These are phyloP conservation scores for Fusarium subglutinans DNA, from an alignment of 2,329 filamentous ascomycete genomes.

Conservation along the genomic window DNA sequence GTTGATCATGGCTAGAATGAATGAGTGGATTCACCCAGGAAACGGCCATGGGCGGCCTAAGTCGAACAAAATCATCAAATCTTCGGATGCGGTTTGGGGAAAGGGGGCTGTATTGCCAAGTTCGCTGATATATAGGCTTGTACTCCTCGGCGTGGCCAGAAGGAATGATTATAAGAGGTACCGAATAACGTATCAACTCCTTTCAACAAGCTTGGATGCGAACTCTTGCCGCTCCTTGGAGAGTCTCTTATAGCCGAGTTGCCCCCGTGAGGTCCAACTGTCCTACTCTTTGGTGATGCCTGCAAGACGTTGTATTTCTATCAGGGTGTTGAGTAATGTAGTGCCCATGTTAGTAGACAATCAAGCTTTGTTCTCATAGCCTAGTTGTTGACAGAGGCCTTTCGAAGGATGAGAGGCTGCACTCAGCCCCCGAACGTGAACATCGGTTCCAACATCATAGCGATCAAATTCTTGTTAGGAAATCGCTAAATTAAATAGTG, in stretches of 20 bases:
- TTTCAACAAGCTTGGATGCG: neutral
- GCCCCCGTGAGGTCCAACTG: neutral
- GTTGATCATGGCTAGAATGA: neutral
- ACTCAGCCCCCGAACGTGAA: neutral
- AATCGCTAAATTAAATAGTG: neutral
- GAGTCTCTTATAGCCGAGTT: neutral
- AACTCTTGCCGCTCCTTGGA: neutral
- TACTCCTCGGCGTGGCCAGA: too few relatives aligned
- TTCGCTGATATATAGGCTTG: neutral
- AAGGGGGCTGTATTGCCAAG: neutral
- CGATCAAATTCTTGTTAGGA: neutral
- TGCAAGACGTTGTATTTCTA: too few relatives aligned
- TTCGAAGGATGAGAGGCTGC: neutral
- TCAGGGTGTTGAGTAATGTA: too few relatives aligned
- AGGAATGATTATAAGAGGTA: neutral
- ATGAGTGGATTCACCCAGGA: neutral
- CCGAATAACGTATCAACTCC: too few relatives aligned
- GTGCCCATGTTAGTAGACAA: too few relatives aligned
- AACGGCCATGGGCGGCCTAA: fast-evolving
- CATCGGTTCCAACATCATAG: neutral
- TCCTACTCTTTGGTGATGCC: too few relatives aligned
- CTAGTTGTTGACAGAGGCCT: neutral
- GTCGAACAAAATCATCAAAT: neutral
- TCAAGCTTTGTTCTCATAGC: too few relatives aligned
- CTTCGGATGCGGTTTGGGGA: too few relatives aligned